Percentiles rank a stretch among this genome's conserved stretches.
Evolutionary conservation across 1,284 basidiomycete species (phyloP).

Genomic region (Rugosomyces carneus): DNA sequence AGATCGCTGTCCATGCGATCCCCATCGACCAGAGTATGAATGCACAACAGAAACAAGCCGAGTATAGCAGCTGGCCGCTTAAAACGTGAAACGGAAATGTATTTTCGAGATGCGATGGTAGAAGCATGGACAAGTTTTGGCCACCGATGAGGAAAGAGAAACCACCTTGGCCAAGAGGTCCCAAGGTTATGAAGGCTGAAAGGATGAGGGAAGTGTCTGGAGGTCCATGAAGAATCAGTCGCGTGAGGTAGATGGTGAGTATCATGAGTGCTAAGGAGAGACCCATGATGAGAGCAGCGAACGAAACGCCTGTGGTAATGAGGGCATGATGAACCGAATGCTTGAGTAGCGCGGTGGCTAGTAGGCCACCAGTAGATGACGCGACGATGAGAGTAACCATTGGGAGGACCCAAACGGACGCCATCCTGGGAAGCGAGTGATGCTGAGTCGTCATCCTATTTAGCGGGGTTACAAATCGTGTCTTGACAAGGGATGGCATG

Average conservation of each 20-base stretch:
- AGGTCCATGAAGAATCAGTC: constrained; percentile 18
- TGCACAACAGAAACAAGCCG: constrained; percentile 18
- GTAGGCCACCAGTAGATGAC: constrained; percentile 19
- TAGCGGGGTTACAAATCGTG: background rate
- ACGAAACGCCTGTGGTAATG: constrained; percentile 18
- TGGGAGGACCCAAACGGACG: constrained; percentile 21
- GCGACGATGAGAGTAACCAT: constrained; percentile 20
- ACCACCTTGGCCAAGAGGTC: constrained; percentile 19
- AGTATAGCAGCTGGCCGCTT: constrained; percentile 16
- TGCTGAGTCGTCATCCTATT: constrained; percentile 19
- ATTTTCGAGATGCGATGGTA: constrained; percentile 13
- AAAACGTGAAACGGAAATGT: constrained; percentile 11
- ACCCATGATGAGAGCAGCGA: constrained; percentile 19
- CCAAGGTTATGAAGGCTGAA: constrained; percentile 18
- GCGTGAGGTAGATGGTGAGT: constrained; percentile 18
- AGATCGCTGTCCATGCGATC: constrained; percentile 18
- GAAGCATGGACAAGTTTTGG: constrained; percentile 14
- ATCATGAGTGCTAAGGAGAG: constrained; percentile 20
- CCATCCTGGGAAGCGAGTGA: constrained; percentile 17
- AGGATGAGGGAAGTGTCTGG: constrained; percentile 17
- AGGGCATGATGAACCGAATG: constrained; percentile 15
- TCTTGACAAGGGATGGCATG: background rate
- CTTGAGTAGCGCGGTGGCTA: constrained; percentile 12
- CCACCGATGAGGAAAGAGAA: constrained; percentile 20
- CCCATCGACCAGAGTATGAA: constrained; percentile 23